Evolutionary conservation across 345 rosid genomes (phyloP).

Genomic region (Camelina hispida): DNA sequence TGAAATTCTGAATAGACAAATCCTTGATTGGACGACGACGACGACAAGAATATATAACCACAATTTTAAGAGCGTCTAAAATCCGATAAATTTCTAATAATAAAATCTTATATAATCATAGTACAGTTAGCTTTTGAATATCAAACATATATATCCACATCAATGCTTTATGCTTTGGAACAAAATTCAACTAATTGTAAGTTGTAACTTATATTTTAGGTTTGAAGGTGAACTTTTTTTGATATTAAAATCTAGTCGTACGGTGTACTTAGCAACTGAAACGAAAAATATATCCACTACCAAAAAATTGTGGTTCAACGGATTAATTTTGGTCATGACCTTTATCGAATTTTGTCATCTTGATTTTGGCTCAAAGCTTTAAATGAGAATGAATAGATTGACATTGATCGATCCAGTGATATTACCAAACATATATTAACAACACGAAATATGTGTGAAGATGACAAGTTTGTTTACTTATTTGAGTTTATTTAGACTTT

Average conservation of each 20-base stretch:
- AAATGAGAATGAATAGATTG: constrained; percentile 2
- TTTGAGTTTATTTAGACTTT: constrained; percentile 8
- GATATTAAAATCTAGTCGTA: neutral
- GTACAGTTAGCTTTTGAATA: neutral
- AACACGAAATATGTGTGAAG: neutral
- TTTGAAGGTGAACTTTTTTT: neutral
- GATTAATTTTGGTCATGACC: neutral
- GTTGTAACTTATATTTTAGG: neutral
- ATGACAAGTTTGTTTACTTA: constrained; percentile 4
- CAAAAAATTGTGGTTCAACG: neutral
- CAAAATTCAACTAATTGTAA: neutral
- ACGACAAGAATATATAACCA: neutral
- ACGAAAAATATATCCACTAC: neutral
- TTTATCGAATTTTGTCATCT: neutral
- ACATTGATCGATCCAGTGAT: constrained; percentile 16
- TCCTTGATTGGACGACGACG: neutral
- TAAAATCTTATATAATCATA: neutral
- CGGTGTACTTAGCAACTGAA: neutral
- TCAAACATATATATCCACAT: too few relatives aligned
- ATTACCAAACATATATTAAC: constrained; percentile 22
- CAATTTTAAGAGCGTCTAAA: neutral
- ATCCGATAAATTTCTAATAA: neutral
- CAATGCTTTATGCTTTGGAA: neutral
- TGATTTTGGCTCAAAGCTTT: neutral
- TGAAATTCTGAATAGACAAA: neutral